A percentile compares a stretch with the other conserved stretches of the same genome.
phyloP scores from a whole-genome alignment of 768 basidiomycete species.

The Suillus subaureus region DNA sequence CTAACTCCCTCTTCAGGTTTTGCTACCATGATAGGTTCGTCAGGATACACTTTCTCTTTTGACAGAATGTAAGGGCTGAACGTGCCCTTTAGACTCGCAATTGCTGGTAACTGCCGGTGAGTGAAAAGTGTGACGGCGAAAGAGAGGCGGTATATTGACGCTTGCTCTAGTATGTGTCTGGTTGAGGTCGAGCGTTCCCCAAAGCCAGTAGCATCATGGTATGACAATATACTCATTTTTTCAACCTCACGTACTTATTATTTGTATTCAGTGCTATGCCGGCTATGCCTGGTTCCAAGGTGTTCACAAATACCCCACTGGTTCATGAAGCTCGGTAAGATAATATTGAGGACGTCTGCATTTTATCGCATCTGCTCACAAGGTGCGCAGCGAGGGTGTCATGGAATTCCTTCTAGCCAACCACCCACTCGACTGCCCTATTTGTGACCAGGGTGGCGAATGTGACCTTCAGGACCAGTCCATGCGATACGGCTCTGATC shows the following conservation, averaged over 20 bases:
- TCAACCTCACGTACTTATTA: background rate
- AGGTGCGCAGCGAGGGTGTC: conserved; percentile 77
- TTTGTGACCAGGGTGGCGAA: conserved; percentile 99
- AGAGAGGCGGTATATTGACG: conserved; percentile 10
- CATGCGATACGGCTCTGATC: conserved; percentile 98
- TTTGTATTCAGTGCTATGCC: conserved; percentile 79
- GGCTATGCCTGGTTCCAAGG: conserved; percentile 91
- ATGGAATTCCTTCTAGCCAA: conserved; percentile 99
- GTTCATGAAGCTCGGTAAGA: conserved; percentile 82
- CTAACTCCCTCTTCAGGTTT: conserved; percentile 50
- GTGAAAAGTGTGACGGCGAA: conserved; percentile 27
- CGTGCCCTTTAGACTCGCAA: conserved; percentile 65
- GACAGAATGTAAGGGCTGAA: conserved; percentile 9
- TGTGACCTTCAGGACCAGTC: conserved; percentile 99
- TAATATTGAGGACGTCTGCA: conserved; percentile 4
- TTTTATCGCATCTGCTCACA: conserved; percentile 14
- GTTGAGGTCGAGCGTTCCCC: conserved; percentile 97
- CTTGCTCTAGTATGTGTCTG: conserved; percentile 81
- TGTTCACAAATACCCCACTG: conserved; percentile 90
- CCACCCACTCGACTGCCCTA: conserved; percentile 97
- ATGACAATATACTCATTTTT: conserved; percentile 20
- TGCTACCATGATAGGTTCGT: conserved; percentile 83
- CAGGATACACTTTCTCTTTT: background rate
- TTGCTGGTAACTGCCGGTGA: conserved; percentile 96
- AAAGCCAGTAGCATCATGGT: conserved; percentile 95